phyloP scores from a whole-genome alignment of 2,329 filamentous ascomycete species.

The Ceratocystis papillata region DNA sequence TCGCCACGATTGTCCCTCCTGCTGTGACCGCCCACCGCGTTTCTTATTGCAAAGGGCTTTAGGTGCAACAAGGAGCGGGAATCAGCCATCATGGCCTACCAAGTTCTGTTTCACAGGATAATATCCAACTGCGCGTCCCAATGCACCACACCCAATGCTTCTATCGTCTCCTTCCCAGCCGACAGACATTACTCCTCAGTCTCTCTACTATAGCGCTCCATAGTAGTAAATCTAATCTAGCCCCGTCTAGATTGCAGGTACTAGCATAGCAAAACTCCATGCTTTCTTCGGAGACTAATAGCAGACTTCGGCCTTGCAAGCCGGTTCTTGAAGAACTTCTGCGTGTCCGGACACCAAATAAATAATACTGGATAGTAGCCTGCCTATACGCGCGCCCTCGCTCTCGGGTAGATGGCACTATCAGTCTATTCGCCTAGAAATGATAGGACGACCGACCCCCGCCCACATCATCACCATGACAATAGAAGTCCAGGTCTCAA shows the following conservation, averaged over 20 bases:
- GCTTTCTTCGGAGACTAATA: too few species aligned
- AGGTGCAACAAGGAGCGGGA: not conserved
- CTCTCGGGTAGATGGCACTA: too few species aligned
- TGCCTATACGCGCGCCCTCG: too few species aligned
- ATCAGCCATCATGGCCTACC: not conserved
- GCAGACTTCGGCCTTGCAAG: too few species aligned
- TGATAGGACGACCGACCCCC: not conserved
- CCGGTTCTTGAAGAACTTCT: too few species aligned
- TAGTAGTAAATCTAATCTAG: too few species aligned
- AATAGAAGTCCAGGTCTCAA: not conserved
- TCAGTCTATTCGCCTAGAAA: too few species aligned
- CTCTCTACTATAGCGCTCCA: not conserved
- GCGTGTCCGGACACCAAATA: too few species aligned
- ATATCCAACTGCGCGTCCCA: not conserved
- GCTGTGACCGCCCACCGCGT: not conserved
- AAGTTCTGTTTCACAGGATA: not conserved
- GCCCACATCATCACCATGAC: not conserved
- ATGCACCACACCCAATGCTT: not conserved
- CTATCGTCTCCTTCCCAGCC: not conserved
- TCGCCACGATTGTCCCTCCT: not conserved
- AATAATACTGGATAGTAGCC: too few species aligned
- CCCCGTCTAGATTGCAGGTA: too few species aligned
- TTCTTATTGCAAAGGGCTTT: not conserved
- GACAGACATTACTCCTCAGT: not conserved
- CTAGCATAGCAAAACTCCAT: too few species aligned